These are phyloP conservation scores for sunflower (Helianthus annuus) DNA, from an alignment of 129 eudicot species.

Conservation along the genomic window HanXRQr2.0-SUNRISE NC_035448.2:130637005-130637504, in stretches of 20 bases:
- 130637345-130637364: too few relatives aligned
- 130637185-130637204: constrained; percentile 9
- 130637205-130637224: not conserved
- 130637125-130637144: constrained; percentile 4
- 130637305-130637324: too few relatives aligned
- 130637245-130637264: not conserved
- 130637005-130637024: constrained; percentile 3
- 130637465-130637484: too few relatives aligned
- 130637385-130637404: too few relatives aligned
- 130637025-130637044: not conserved
- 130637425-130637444: too few relatives aligned
- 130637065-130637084: constrained; percentile 2
- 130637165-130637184: constrained; percentile 10
- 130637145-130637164: not conserved
- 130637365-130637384: too few relatives aligned
- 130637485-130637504: too few relatives aligned
- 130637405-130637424: too few relatives aligned
- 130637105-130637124: not conserved
- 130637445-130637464: too few relatives aligned
- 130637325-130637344: too few relatives aligned
- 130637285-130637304: too few relatives aligned
- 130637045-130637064: constrained; percentile 2
- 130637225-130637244: constrained; percentile 1
- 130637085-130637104: not conserved
- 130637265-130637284: too few relatives aligned